Conservation (phyloP, 2,329 filamentous ascomycete species). For the Canariomyces notabilis region DNA sequence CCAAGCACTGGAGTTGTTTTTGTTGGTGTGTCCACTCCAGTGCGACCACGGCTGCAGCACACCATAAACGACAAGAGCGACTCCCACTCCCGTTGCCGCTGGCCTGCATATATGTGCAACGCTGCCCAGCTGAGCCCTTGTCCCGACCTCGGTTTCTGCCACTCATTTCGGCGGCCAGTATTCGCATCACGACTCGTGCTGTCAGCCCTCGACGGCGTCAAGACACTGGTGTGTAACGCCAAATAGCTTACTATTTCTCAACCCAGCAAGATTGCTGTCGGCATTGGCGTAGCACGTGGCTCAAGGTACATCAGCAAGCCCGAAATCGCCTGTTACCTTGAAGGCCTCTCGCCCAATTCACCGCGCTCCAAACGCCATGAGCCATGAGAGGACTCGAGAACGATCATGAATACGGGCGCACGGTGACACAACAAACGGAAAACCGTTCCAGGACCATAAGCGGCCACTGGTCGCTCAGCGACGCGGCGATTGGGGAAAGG, state of each 20-base stretch:
- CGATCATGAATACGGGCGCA: slow-evolving; percentile 21
- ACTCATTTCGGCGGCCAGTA: not conserved
- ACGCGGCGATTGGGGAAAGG: not conserved
- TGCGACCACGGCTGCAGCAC: slow-evolving; percentile 3
- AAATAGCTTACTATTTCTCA: no score
- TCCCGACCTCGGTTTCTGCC: not conserved
- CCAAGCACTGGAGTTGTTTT: slow-evolving; percentile 14
- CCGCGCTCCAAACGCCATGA: slow-evolving; percentile 19
- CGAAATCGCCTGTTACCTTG: not conserved
- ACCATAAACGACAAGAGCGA: slow-evolving; percentile 16
- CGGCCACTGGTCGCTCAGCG: not conserved
- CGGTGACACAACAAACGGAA: slow-evolving; percentile 14
- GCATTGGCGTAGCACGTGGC: not conserved
- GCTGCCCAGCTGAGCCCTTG: slow-evolving; percentile 1
- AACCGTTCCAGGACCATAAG: slow-evolving; percentile 1
- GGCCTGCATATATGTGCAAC: slow-evolving; percentile 14
- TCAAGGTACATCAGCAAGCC: not conserved
- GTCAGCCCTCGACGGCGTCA: not conserved
- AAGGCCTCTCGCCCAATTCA: no score
- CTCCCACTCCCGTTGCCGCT: slow-evolving; percentile 10
- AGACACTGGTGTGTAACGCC: no score
- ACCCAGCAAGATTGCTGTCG: no score
- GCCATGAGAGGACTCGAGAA: slow-evolving; percentile 19
- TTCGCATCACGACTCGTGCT: not conserved
- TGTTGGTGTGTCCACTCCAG: slow-evolving; percentile 2